phyloP scores from a whole-genome alignment of 1,284 basidiomycete genomes.

The Bjerkandera adusta region DNA sequence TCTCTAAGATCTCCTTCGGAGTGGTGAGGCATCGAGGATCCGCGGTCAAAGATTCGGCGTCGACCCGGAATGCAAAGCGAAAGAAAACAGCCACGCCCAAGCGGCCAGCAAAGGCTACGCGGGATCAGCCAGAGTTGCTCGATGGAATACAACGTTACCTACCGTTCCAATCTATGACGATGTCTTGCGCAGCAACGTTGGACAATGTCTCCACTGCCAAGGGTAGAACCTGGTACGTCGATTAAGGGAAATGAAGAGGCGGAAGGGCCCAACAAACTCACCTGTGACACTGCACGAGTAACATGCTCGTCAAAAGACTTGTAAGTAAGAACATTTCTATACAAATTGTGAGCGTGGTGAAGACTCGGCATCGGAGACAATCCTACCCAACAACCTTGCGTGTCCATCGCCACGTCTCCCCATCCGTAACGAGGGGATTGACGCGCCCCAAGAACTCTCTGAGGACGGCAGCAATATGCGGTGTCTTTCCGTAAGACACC shows the following conservation, averaged over 20 bases:
- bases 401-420: slow-evolving; percentile 18
- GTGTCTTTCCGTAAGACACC: slow-evolving; percentile 16
- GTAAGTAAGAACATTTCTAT: too few species aligned
- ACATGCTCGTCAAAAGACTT: slow-evolving; percentile 17
- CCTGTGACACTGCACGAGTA: slow-evolving; percentile 19
- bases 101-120: slow-evolving; percentile 20
- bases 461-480: slow-evolving; percentile 15
- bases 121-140: not conserved
- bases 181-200: slow-evolving; percentile 9
- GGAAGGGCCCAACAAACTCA: slow-evolving; percentile 6
- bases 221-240: slow-evolving; percentile 1
- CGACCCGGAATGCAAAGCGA: slow-evolving; percentile 14
- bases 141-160: slow-evolving; percentile 1
- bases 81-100: slow-evolving; percentile 19
- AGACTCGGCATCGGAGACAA: not conserved
- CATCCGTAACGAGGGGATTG: slow-evolving; percentile 20
- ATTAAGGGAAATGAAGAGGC: not conserved
- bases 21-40: slow-evolving; percentile 13
- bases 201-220: slow-evolving; percentile 11
- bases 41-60: slow-evolving; percentile 9
- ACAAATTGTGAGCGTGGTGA: slow-evolving; percentile 15
- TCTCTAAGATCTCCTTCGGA: slow-evolving; percentile 11
- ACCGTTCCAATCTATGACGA: slow-evolving; percentile 21
- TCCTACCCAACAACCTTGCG: slow-evolving; percentile 19
- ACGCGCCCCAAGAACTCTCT: slow-evolving; percentile 21